phyloP scores from a whole-genome alignment of 352 stramenopile genomes.

The Phytophthora macrochlamydospora region DNA sequence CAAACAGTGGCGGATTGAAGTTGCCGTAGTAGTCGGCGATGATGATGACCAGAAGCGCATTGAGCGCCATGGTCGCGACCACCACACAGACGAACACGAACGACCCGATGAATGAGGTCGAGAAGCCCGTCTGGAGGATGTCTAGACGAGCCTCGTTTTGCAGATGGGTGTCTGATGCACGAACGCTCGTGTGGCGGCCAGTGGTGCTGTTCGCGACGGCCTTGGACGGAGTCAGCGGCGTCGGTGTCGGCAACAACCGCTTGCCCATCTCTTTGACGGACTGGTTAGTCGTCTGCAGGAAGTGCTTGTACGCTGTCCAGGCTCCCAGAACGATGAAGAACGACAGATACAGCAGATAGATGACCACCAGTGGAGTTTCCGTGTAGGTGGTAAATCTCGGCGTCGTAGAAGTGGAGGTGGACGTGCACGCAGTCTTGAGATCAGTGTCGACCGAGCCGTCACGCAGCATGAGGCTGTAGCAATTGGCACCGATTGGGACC shows the following conservation, averaged over 20 bases:
- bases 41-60: constrained; percentile 49
- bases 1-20: constrained; percentile 35
- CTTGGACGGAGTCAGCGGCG: constrained; percentile 16
- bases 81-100: constrained; percentile 48
- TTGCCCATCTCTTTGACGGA: constrained; percentile 36
- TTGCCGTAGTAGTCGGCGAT: constrained; percentile 57
- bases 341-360: constrained; percentile 35
- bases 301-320: constrained; percentile 25
- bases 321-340: constrained; percentile 38
- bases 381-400: constrained; percentile 31
- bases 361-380: constrained; percentile 28
- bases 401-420: constrained; percentile 8
- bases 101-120: constrained; percentile 13
- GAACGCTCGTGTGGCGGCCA: constrained; percentile 17
- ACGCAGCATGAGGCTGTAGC: constrained; percentile 38
- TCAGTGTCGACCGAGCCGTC: constrained; percentile 29
- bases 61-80: constrained; percentile 43
- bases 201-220: constrained; percentile 9
- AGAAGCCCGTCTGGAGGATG: constrained; percentile 26
- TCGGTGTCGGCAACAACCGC: constrained; percentile 18
- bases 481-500: constrained; percentile 47
- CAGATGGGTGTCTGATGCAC: constrained; percentile 18
- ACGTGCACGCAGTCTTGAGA: constrained; percentile 24
- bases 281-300: constrained; percentile 26
- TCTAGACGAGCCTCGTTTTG: constrained; percentile 10